These are phyloP conservation scores for Rosa multiflora DNA, from an alignment of 306 rosid genomes.

Conservation along the genomic window DNA sequence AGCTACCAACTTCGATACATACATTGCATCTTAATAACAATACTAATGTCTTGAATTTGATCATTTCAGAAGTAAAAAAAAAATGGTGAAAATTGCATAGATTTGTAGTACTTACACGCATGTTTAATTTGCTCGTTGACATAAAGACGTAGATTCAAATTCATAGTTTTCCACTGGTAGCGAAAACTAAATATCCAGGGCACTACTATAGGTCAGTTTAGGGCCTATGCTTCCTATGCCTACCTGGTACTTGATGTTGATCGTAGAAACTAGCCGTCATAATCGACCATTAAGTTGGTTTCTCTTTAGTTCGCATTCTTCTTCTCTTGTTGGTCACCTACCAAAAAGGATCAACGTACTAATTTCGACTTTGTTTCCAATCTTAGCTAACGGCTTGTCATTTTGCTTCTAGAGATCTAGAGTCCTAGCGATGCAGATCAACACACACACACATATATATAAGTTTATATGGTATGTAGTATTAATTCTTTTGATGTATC, in stretches of 20 bases:
- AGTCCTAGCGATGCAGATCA: neutral
- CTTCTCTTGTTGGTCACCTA: constrained; percentile 57
- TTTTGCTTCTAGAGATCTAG: constrained; percentile 15
- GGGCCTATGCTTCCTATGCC: neutral
- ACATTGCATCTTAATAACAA: neutral
- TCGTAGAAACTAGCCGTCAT: neutral
- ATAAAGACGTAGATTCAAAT: neutral
- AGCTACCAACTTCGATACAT: neutral
- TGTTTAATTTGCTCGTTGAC: neutral
- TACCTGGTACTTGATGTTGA: constrained; percentile 1
- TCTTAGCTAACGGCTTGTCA: constrained; percentile 20
- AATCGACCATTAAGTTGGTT: neutral
- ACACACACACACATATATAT: neutral
- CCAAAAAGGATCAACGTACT: constrained; percentile 34
- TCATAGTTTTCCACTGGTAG: neutral
- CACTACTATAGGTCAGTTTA: neutral
- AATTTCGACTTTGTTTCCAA: constrained; percentile 34
- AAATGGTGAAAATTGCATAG: neutral
- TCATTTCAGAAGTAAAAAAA: neutral
- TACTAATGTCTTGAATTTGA: neutral
- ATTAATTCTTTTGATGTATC: too few relatives aligned
- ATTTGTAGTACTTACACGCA: neutral
- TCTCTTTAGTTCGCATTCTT: constrained; percentile 31
- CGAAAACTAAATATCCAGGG: neutral
- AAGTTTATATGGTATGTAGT: too few relatives aligned